These are phyloP conservation scores for Striga hermonthica DNA, from an alignment of 305 asterid genomes.

Conservation along the genomic window DNA sequence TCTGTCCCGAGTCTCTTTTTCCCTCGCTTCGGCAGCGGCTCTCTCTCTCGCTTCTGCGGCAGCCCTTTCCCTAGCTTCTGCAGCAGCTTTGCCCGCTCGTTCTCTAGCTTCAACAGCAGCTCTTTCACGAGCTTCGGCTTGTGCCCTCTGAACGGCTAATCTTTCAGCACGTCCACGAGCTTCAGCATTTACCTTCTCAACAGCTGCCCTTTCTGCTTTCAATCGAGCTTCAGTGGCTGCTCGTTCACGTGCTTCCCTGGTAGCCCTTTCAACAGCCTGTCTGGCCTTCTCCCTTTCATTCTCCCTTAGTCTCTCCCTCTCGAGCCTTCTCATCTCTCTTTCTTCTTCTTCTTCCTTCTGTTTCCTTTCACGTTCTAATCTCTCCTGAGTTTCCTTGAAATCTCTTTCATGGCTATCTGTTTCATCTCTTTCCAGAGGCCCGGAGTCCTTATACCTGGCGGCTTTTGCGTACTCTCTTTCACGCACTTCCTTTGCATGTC, in stretches of 20 bases:
- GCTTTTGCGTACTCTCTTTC: constrained; percentile 67
- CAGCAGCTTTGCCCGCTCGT: constrained; percentile 67
- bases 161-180: constrained; percentile 68
- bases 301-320: constrained; percentile 48
- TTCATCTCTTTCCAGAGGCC: constrained; percentile 45
- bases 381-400: constrained; percentile 44
- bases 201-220: constrained; percentile 60
- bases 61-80: constrained; percentile 62
- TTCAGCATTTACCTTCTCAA: constrained; percentile 54
- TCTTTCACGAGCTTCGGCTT: constrained; percentile 79
- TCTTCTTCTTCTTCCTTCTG: constrained; percentile 53
- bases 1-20: constrained; percentile 44
- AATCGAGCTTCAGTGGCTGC: constrained; percentile 50
- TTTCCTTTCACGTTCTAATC: constrained; percentile 49
- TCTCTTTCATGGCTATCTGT: constrained; percentile 48
- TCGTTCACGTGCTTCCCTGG: constrained; percentile 67
- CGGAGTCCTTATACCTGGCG: constrained; percentile 50
- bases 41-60: not conserved
- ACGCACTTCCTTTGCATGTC: constrained; percentile 72
- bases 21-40: constrained; percentile 41
- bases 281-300: constrained; percentile 53
- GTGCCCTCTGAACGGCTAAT: constrained; percentile 74
- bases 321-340: constrained; percentile 56
- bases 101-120: constrained; percentile 71
- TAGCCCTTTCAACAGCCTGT: constrained; percentile 78